phyloP scores from a whole-genome alignment of 495 filamentous ascomycete genomes.

The Emericellopsis terricola region DNA sequence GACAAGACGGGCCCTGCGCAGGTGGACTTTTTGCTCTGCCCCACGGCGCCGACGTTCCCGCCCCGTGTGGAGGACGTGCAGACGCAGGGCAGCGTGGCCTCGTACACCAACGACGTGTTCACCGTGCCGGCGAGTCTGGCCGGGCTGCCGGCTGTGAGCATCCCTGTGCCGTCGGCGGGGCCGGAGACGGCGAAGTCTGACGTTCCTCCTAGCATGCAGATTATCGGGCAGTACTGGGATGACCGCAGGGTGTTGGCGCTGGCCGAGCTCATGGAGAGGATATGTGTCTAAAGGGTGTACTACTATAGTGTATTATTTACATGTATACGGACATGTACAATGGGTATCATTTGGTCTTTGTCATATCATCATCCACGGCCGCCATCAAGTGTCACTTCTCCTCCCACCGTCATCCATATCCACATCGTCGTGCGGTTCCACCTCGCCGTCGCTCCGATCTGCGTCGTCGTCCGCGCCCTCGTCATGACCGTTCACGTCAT shows the following conservation, averaged over 20 bases:
- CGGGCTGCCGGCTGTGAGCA: conserved; percentile 72
- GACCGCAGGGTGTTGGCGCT: conserved; percentile 47
- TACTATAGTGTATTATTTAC: conserved; percentile 1
- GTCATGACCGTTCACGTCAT: conserved; percentile 8
- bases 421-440: conserved; percentile 11
- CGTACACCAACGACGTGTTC: conserved; percentile 85
- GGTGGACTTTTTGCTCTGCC: conserved; percentile 79
- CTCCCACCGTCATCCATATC: conserved; percentile 12
- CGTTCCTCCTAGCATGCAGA: conserved; percentile 53
- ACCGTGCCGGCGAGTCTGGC: conserved; percentile 90
- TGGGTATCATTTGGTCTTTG: not conserved
- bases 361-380: not conserved
- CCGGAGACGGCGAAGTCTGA: no score
- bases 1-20: conserved; percentile 26
- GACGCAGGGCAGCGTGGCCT: conserved; percentile 19
- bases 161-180: conserved; percentile 39
- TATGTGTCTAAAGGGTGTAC: no score
- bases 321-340: no score
- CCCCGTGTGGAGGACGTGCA: conserved; percentile 40
- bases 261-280: conserved; percentile 26
- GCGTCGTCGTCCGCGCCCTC: conserved; percentile 8
- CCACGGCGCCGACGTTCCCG: conserved; percentile 64
- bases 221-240: conserved; percentile 83
- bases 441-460: conserved; percentile 7
- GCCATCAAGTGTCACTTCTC: conserved; percentile 1